A percentile compares a stretch with the other conserved stretches of the same genome.
phyloP scores from a whole-genome alignment of 2,329 filamentous ascomycete species.

The Talaromyces sp. region DNA sequence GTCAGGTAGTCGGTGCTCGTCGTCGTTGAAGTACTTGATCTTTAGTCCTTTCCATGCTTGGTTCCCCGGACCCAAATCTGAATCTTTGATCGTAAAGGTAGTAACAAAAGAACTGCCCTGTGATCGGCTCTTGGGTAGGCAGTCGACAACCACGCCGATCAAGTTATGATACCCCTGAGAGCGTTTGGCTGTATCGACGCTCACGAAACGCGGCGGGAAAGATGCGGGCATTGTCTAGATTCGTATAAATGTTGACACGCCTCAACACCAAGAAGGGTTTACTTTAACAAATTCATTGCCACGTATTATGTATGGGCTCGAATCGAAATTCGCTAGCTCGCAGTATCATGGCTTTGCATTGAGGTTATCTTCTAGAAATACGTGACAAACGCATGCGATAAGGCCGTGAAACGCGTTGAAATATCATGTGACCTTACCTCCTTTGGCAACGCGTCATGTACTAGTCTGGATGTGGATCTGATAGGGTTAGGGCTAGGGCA shows the following conservation, averaged over 20 bases:
- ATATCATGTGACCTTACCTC: neutral
- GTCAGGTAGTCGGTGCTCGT: slow-evolving; percentile 40
- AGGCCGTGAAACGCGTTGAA: neutral
- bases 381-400: neutral
- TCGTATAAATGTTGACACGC: neutral
- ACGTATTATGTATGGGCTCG: neutral
- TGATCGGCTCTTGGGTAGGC: slow-evolving; percentile 50
- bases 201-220: slow-evolving; percentile 42
- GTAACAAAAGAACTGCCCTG: slow-evolving; percentile 56
- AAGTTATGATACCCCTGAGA: slow-evolving; percentile 48
- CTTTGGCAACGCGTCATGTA: neutral
- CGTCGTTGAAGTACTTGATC: slow-evolving; percentile 58
- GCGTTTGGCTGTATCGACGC: slow-evolving; percentile 44
- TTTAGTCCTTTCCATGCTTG: slow-evolving; percentile 39
- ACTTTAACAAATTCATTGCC: neutral
- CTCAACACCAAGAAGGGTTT: neutral
- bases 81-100: slow-evolving; percentile 57
- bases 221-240: slow-evolving; percentile 17
- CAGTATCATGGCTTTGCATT: neutral
- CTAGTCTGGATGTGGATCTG: neutral
- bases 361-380: neutral
- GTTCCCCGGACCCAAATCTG: slow-evolving; percentile 38
- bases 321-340: neutral
- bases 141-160: slow-evolving; percentile 67
- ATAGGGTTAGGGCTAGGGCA: neutral